Conservation (phyloP, 352 stramenopile species). For the Globisporangium sylvaticum region DNA sequence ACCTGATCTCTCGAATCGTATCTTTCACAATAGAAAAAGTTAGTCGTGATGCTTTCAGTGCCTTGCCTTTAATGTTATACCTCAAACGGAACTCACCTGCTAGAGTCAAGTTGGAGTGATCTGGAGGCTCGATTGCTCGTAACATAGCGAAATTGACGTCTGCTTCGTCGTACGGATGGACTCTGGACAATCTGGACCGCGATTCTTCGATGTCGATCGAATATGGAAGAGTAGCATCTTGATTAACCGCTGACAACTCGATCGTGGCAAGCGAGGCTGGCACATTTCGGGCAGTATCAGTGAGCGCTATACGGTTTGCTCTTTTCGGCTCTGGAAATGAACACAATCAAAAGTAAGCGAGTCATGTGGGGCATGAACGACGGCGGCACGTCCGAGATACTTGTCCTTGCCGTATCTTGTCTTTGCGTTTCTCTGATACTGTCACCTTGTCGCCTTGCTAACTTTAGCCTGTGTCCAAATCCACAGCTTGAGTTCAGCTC, state of each 20-base stretch:
- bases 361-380: background rate
- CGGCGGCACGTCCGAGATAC: background rate
- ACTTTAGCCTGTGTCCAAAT: background rate
- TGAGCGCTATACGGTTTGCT: background rate
- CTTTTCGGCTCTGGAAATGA: background rate
- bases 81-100: background rate
- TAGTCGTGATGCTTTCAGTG: background rate
- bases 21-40: background rate
- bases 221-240: background rate
- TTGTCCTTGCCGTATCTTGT: background rate
- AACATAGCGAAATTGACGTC: background rate
- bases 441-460: slow-evolving; percentile 4
- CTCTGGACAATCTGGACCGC: background rate
- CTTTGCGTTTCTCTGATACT: background rate
- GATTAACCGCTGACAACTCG: background rate
- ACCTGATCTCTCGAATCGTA: background rate
- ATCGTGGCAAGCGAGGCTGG: background rate
- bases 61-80: background rate
- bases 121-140: background rate
- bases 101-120: background rate
- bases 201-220: background rate
- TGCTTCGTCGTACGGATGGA: background rate
- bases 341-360: background rate
- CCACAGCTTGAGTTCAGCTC: background rate
- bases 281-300: background rate